Percentiles rank a stretch among this genome's conserved stretches.
Conservation (phyloP, 2,329 filamentous ascomycete genomes). For the Colletotrichum sp. region DNA sequence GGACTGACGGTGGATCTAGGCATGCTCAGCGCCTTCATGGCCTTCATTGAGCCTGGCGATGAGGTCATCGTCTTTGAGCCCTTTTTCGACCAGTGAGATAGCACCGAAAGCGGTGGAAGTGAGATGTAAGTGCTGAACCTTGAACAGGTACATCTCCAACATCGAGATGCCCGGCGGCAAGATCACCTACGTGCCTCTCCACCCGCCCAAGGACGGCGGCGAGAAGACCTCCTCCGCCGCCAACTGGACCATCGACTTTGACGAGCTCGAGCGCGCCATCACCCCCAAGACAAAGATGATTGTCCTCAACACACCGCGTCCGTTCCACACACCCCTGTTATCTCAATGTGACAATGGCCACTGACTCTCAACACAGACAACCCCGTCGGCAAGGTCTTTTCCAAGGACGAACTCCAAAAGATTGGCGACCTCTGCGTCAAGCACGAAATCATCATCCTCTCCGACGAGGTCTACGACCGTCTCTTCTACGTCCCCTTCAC, state of each 20-base stretch:
- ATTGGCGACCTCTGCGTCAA: constrained; percentile 92
- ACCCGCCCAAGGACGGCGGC: constrained; percentile 82
- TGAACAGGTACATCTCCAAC: constrained; percentile 81
- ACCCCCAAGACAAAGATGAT: constrained; percentile 95
- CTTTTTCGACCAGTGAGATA: constrained; percentile 88
- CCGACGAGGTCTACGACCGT: constrained; percentile 92
- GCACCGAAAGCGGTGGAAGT: too few relatives aligned
- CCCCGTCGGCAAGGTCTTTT: constrained; percentile 95
- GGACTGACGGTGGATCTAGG: constrained; percentile 44
- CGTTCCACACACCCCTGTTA: constrained; percentile 17
- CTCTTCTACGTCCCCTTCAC: constrained; percentile 97
- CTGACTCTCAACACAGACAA: constrained; percentile 65
- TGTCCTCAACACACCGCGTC: constrained; percentile 78
- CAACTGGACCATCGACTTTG: constrained; percentile 88
- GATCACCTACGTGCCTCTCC: constrained; percentile 93
- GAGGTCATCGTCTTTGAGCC: constrained; percentile 99
- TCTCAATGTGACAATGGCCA: background rate
- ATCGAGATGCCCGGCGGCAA: constrained; percentile 98
- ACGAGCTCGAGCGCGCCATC: constrained; percentile 80
- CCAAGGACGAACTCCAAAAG: constrained; percentile 77
- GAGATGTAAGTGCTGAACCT: background rate
- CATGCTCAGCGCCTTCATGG: constrained; percentile 98
- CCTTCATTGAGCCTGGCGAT: constrained; percentile 90
- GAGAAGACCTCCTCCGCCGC: constrained; percentile 81
- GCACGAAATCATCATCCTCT: constrained; percentile 91